Conservation (phyloP, 495 filamentous ascomycete species). For the Baudoinia panamericana region DNA sequence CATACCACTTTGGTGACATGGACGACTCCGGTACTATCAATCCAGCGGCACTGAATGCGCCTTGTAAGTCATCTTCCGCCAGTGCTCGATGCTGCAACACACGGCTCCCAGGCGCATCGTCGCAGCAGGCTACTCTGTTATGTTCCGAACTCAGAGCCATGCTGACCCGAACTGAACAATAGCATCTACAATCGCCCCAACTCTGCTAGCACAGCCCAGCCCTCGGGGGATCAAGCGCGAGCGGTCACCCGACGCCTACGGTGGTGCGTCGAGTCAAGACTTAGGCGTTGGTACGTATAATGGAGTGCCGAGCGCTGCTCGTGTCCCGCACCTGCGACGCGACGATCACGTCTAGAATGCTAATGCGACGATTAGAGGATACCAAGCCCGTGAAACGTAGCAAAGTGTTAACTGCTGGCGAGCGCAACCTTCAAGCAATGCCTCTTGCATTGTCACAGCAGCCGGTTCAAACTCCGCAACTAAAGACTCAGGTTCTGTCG, state of each 20-base stretch:
- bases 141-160: too few species aligned
- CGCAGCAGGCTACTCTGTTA: too few species aligned
- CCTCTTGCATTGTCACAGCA: constrained; percentile 22
- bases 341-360: too few species aligned
- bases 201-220: constrained; percentile 30
- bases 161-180: not conserved
- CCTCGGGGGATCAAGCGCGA: constrained; percentile 84
- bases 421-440: constrained; percentile 33
- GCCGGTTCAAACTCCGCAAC: constrained; percentile 64
- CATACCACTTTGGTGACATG: constrained; percentile 36
- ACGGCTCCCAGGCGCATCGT: too few species aligned
- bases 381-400: constrained; percentile 79
- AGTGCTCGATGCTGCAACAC: not conserved
- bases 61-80: constrained; percentile 36
- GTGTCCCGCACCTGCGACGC: too few species aligned
- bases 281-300: constrained; percentile 76
- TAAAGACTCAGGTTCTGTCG: constrained; percentile 55
- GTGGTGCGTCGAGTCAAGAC: constrained; percentile 46
- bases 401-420: constrained; percentile 42
- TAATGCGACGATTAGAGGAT: too few species aligned
- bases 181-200: constrained; percentile 18
- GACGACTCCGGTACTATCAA: constrained; percentile 72
- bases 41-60: constrained; percentile 56
- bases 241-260: constrained; percentile 73
- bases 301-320: too few species aligned